Evolutionary conservation across 2,329 filamentous ascomycete genomes (phyloP).

Genomic region (Fusarium chaquense): DNA sequence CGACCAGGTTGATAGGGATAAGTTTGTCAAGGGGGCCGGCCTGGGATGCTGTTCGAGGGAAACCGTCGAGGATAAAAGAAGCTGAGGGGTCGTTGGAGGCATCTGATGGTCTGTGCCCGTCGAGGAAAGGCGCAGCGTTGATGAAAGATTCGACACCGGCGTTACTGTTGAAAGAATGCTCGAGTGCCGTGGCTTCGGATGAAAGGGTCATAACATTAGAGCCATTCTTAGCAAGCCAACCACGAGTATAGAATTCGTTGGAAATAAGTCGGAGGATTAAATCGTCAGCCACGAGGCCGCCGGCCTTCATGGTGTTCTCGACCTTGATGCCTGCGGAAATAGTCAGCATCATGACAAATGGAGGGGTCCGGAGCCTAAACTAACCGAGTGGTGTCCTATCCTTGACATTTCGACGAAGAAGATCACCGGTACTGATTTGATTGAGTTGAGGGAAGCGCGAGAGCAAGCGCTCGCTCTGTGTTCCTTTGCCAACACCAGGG

Average conservation of each 20-base stretch:
- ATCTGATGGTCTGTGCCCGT: constrained; percentile 54
- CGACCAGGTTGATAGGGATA: constrained; percentile 94
- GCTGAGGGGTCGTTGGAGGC: constrained; percentile 78
- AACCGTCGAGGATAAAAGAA: constrained; percentile 96
- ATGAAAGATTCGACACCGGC: constrained; percentile 56
- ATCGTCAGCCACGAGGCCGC: constrained; percentile 89
- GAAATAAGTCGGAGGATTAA: constrained; percentile 94
- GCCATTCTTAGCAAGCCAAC: constrained; percentile 76
- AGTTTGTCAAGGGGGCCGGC: constrained; percentile 81
- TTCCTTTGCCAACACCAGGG: constrained; percentile 97
- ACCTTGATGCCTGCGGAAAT: constrained; percentile 82
- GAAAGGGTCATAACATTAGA: constrained; percentile 66
- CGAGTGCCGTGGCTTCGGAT: constrained; percentile 55
- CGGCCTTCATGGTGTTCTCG: constrained; percentile 86
- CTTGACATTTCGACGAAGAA: constrained; percentile 93
- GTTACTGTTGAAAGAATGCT: constrained; percentile 53
- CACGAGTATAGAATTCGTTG: constrained; percentile 85
- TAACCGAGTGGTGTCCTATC: constrained; percentile 85
- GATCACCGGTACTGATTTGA: constrained; percentile 92
- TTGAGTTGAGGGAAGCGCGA: constrained; percentile 88
- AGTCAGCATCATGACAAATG: constrained; percentile 12
- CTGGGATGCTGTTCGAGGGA: constrained; percentile 88
- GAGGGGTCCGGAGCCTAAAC: constrained; percentile 38
- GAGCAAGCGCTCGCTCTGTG: constrained; percentile 90
- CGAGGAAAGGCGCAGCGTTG: constrained; percentile 55